Base-by-base conservation (phyloP, 768 basidiomycete genomes). In the Imleria badia region DNA sequence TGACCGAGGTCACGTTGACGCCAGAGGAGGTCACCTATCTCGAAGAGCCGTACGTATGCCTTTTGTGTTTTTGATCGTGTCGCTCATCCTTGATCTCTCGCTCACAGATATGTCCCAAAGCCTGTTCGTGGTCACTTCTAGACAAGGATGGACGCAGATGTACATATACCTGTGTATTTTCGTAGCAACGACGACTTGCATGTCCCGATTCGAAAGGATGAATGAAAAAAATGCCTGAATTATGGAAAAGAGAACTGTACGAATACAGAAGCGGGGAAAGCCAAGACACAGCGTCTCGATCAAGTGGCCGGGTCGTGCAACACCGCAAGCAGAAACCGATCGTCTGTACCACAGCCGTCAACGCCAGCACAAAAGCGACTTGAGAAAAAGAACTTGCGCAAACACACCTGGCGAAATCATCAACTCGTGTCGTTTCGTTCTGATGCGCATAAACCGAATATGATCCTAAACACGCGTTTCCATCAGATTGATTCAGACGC, bases 401-500 rank as follows among this genome's bases (percentile, higher is more conserved):
- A 46, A 73, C 86, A 29, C 49, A 92, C 94, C 90, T 52, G 94
- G 94, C 3, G 94, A 91, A 56, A 97, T 94, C 87, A 97, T 90
- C 53, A 97, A 76, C 66, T 96, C 94, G 69, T 97, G 94, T 48
- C 89, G 81, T 67, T 84, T 91, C 54, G 94, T 96, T 45, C 94
- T 82, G 73, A 96, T 93, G 54, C 94, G 77, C 82, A 97, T 85
- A 64, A 96, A 91, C 55, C 84, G 82, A 42, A 96, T 78, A 23
- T 91, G 87, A 66, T 95, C 94, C 92, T 95, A 60, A 50, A 11
- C 26, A 22, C 11, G 5, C 13, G 33, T 29, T 14, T 6, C 30
- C 35, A 52, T 19, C 3, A 29, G 51, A 26, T 26, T 26, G 26
- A 6, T 26, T 26, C 26, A 26, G 26, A 26, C 26, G 26, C 26